phyloP scores from a whole-genome alignment of 2,329 filamentous ascomycete species.

The Xylaria sp. region DNA sequence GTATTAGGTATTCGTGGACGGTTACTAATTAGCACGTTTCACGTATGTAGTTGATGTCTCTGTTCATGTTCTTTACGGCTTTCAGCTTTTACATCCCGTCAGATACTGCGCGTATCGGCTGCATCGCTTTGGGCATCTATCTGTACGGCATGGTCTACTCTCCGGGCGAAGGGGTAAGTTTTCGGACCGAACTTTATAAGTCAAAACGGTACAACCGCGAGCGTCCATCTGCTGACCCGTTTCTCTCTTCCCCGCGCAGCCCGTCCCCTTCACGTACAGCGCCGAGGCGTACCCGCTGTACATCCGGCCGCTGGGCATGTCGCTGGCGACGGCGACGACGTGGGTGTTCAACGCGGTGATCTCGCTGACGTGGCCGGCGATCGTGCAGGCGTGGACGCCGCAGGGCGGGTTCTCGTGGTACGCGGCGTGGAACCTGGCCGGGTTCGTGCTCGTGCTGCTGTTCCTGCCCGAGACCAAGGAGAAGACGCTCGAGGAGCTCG shows the following conservation, averaged over 20 bases:
- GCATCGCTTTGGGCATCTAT: slow-evolving; percentile 53
- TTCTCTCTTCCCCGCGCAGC: slow-evolving; percentile 26
- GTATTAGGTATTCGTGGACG: too few relatives aligned
- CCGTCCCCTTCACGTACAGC: slow-evolving; percentile 68
- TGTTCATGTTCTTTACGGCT: slow-evolving; percentile 50
- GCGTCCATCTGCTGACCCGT: not conserved
- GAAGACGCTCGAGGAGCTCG: slow-evolving; percentile 48
- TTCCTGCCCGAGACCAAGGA: slow-evolving; percentile 50
- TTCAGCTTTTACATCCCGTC: slow-evolving; percentile 50
- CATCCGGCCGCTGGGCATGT: slow-evolving; percentile 64
- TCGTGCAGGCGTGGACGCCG: slow-evolving; percentile 47
- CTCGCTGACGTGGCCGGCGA: slow-evolving; percentile 50
- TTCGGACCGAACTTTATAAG: not conserved
- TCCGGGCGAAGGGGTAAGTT: slow-evolving; percentile 60
- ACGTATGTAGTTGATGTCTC: slow-evolving; percentile 54
- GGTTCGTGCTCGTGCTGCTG: slow-evolving; percentile 47
- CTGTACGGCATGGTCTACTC: slow-evolving; percentile 55
- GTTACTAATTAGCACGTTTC: too few relatives aligned
- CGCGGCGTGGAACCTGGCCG: slow-evolving; percentile 51
- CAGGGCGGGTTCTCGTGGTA: slow-evolving; percentile 55
- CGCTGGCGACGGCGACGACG: slow-evolving; percentile 56
- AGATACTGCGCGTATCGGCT: slow-evolving; percentile 43
- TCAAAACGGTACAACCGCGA: not conserved
- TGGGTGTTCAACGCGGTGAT: slow-evolving; percentile 45
- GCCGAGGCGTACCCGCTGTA: slow-evolving; percentile 69